Percentiles rank a stretch among this genome's conserved stretches.
phyloP scores from a whole-genome alignment of 345 rosid species.

The Populus simonii region DNA sequence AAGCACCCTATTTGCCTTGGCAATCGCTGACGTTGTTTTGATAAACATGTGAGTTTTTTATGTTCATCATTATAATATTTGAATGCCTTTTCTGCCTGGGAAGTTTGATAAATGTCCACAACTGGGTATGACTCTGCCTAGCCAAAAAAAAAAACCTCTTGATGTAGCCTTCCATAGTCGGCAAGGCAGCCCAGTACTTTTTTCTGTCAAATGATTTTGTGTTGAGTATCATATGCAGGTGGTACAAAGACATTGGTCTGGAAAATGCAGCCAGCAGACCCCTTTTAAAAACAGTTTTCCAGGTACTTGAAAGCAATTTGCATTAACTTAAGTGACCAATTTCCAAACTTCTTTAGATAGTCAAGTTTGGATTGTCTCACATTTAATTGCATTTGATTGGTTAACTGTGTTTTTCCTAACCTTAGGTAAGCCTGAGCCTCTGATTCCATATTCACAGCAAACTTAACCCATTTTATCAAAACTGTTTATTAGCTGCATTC shows the following conservation, averaged over 20 bases:
- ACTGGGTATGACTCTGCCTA: too few relatives aligned
- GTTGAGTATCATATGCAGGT: constrained; percentile 41
- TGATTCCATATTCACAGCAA: not conserved
- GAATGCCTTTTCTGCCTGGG: too few relatives aligned
- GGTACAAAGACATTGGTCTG: constrained; percentile 60
- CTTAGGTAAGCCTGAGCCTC: too few relatives aligned
- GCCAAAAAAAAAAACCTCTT: too few relatives aligned
- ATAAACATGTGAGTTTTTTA: constrained; percentile 59
- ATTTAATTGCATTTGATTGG: too few relatives aligned
- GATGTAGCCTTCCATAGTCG: not conserved
- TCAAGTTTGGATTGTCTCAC: too few relatives aligned
- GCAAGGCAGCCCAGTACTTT: not conserved
- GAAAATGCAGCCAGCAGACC: constrained; percentile 41
- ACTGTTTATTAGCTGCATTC: not conserved
- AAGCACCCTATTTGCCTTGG: constrained; percentile 47
- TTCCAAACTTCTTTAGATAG: too few relatives aligned
- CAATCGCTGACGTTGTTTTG: constrained; percentile 70
- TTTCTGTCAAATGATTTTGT: not conserved
- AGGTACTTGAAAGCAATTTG: constrained; percentile 11
- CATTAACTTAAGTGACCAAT: too few relatives aligned
- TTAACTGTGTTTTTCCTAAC: too few relatives aligned
- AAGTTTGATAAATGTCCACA: too few relatives aligned
- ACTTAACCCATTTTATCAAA: too few relatives aligned
- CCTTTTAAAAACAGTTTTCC: constrained; percentile 34
- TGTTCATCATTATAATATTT: too few relatives aligned